These are phyloP conservation scores for Plasmodium vivax DNA, from an alignment of 169 alveolate species.

Conservation along the genomic window DNA sequence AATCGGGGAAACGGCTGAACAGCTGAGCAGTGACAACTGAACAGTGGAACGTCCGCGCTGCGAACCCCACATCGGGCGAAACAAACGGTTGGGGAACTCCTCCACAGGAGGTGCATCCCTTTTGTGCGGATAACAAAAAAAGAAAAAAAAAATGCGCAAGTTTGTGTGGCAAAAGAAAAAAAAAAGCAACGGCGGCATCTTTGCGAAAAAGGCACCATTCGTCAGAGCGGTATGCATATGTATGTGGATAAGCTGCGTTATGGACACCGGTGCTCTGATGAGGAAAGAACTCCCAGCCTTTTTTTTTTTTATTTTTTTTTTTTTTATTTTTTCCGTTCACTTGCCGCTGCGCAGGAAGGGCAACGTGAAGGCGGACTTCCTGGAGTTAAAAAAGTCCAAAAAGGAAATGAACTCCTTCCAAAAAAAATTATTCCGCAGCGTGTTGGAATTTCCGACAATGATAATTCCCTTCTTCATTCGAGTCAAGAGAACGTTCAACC, in stretches of 20 bases:
- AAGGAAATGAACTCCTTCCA: conserved; percentile 70
- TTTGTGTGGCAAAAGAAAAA: not conserved
- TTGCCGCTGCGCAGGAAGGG: conserved; percentile 11
- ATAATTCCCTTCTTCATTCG: conserved; percentile 64
- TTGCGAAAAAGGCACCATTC: not conserved
- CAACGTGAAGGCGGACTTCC: conserved; percentile 33
- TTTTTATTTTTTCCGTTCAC: not conserved
- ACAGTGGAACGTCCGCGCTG: not conserved
- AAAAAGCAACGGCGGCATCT: not conserved
- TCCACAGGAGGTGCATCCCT: not conserved
- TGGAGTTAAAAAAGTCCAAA: conserved; percentile 60
- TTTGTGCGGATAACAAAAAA: not conserved
- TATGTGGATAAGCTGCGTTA: not conserved
- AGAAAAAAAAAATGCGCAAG: not conserved
- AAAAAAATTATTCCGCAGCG: conserved; percentile 44
- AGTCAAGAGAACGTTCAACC: conserved; percentile 67
- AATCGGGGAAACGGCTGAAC: not conserved
- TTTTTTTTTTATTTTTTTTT: not conserved
- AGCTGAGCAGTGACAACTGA: not conserved
- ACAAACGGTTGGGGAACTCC: not conserved
- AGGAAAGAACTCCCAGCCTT: not conserved
- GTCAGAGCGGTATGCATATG: not conserved
- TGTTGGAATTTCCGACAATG: conserved; percentile 67
- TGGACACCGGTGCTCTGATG: not conserved
- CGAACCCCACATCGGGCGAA: not conserved